Base-by-base conservation (phyloP, 2,329 filamentous ascomycete genomes). In the Ceratocystis colombiana region DNA sequence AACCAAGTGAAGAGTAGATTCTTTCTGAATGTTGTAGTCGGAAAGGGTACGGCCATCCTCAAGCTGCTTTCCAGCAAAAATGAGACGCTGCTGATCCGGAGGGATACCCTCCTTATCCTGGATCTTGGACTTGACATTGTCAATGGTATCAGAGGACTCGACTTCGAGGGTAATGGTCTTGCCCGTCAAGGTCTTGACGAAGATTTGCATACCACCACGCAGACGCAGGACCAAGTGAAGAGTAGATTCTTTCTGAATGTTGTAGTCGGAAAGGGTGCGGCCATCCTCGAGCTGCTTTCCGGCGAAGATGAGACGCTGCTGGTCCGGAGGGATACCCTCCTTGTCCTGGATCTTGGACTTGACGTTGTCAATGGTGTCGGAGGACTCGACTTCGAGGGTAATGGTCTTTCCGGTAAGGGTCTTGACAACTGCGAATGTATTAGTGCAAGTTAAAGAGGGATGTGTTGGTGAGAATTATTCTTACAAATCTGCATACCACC, bases 61-160 rank as follows among this genome's bases (percentile, higher is more conserved):
- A 3, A 96, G 85, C 76, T 96, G 92, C 83, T 96, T 96, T 67
- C 92, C 93, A 57, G 92, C 92, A 71, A 96, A 96, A 76, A 96
- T 96, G 71, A 96, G 77, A 72, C 92, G 93, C 80, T 96, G 92
- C 78, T 97, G 92, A 74, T 96, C 92, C 10, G 92, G 92, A 61
- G 92, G 93, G 66, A 96, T 96, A 30, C 92, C 92, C 78, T 96
- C 92, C 84, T 96, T 96, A 74, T 96, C 92, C 77, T 96, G 92
- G 55, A 96, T 96, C 84, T 96, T 96, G 63, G 83, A 86, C 85
- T 96, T 96, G 48, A 96, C 92, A 69, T 96, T 96, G 81, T 96
- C 91, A 77, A 96, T 96, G 50, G 91, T 96, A 72, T 96, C 91
- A 0, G 85, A 89, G 0, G 88, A 91, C 76, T 95, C 90, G 0